Conservation (phyloP, 768 basidiomycete genomes). For the Leccinum variicolor region DNA sequence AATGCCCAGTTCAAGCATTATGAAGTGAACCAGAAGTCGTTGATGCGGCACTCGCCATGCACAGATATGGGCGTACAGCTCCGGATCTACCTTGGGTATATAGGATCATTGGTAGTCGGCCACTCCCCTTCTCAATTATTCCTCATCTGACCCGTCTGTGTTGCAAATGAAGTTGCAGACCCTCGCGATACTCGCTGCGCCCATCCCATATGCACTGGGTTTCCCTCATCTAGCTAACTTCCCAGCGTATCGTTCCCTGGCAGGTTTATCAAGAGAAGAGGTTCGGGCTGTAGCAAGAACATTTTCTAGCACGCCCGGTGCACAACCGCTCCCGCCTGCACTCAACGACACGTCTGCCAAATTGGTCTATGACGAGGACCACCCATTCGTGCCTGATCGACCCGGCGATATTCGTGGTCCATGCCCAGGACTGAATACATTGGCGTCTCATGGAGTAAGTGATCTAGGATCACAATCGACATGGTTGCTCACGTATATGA, state of each 20-base stretch:
- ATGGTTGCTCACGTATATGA: neutral
- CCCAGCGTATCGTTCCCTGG: slow-evolving; percentile 21
- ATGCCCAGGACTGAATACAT: slow-evolving; percentile 24
- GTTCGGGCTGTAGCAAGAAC: slow-evolving; percentile 10
- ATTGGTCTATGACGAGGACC: slow-evolving; percentile 15
- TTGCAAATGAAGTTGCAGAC: slow-evolving; percentile 8
- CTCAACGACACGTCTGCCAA: slow-evolving; percentile 25
- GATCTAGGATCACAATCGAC: neutral
- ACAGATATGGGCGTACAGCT: neutral
- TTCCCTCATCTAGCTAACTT: slow-evolving; percentile 16
- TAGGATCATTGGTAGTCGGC: neutral
- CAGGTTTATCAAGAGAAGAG: slow-evolving; percentile 15
- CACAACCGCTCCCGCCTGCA: slow-evolving; percentile 21
- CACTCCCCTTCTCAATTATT: neutral
- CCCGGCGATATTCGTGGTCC: slow-evolving; percentile 27
- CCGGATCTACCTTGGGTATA: neutral
- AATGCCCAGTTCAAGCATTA: too few relatives aligned
- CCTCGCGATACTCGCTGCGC: neutral
- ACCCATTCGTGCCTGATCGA: slow-evolving; percentile 11
- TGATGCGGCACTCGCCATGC: neutral
- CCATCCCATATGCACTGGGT: slow-evolving; percentile 8
- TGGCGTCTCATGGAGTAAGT: slow-evolving; percentile 28
- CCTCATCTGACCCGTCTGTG: neutral
- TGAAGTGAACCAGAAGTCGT: neutral
- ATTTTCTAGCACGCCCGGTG: slow-evolving; percentile 19